Conservation (phyloP, 202 grass and related monocot species). For the Dendrocalamus latiflorus region DNA sequence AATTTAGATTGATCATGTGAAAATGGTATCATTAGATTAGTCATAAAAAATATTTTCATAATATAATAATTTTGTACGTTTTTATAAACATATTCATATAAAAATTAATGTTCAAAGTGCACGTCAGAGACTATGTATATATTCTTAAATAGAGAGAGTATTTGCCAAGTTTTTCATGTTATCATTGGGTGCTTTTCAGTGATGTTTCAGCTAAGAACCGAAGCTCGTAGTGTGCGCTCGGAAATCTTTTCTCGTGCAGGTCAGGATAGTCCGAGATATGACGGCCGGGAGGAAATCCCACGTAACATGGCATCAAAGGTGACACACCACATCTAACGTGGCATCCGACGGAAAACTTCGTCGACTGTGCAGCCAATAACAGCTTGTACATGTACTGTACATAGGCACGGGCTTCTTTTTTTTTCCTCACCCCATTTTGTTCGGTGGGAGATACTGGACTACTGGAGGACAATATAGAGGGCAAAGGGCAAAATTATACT, state of each 20-base stretch:
- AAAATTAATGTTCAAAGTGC: no score
- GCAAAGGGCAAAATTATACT: not conserved
- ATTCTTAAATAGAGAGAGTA: not conserved
- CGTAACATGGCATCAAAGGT: conserved; percentile 42
- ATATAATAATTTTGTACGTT: no score
- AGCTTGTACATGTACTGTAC: conserved; percentile 46
- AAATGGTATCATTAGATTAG: no score
- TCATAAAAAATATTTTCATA: no score
- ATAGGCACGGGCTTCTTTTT: not conserved
- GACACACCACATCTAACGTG: conserved; percentile 27
- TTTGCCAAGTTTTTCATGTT: not conserved
- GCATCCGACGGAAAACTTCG: conserved; percentile 41
- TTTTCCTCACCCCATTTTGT: not conserved
- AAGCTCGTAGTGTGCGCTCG: no score
- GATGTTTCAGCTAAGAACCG: not conserved
- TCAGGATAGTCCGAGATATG: conserved; percentile 16
- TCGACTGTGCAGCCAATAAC: conserved; percentile 37
- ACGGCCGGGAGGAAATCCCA: conserved; percentile 3
- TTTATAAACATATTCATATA: no score
- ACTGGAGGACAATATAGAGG: not conserved
- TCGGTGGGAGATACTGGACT: not conserved
- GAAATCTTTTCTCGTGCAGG: conserved; percentile 16
- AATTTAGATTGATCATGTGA: no score
- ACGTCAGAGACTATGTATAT: no score
- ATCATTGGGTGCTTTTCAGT: not conserved